These are phyloP conservation scores for Ceratocystis alfenasii DNA, from an alignment of 2,329 filamentous ascomycete genomes.

Conservation along the genomic window DNA sequence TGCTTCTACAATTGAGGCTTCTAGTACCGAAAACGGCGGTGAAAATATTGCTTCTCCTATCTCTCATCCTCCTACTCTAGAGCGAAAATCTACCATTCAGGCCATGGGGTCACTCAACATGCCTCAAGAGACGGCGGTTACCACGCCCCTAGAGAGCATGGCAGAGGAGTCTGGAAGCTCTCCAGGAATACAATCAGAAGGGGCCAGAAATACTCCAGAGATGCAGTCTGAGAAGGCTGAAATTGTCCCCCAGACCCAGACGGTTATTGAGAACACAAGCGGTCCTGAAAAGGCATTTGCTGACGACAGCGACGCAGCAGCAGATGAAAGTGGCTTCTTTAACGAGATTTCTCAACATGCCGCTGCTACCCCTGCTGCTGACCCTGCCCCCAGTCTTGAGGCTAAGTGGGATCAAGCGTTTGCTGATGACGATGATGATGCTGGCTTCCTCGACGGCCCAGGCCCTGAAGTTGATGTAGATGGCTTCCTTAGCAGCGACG, in stretches of 20 bases:
- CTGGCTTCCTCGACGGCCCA: conserved; percentile 45
- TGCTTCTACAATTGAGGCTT: conserved; percentile 27
- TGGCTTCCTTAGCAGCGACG: conserved; percentile 67
- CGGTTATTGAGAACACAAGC: no score
- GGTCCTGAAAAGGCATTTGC: conserved; percentile 1
- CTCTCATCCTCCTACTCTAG: conserved; percentile 32
- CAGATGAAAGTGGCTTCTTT: conserved; percentile 14
- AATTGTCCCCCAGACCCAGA: no score
- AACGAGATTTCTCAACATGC: conserved; percentile 15
- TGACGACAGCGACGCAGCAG: not conserved
- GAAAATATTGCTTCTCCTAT: conserved; percentile 11
- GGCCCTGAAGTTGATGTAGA: conserved; percentile 44
- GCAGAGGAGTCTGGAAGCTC: conserved; percentile 26
- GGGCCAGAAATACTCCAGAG: not conserved
- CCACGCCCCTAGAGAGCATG: conserved; percentile 24
- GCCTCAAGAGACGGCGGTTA: not conserved
- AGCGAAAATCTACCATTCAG: conserved; percentile 59
- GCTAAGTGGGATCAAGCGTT: conserved; percentile 77
- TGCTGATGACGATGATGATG: conserved; percentile 61
- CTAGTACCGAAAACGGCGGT: conserved; percentile 28
- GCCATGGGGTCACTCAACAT: conserved; percentile 43
- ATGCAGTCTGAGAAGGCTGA: no score
- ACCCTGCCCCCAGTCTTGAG: conserved; percentile 49
- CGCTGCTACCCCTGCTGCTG: conserved; percentile 24
- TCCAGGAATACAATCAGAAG: conserved; percentile 16